phyloP scores from a whole-genome alignment of 177 flowering plant genomes.

The Tripterygium wilfordii region DNA sequence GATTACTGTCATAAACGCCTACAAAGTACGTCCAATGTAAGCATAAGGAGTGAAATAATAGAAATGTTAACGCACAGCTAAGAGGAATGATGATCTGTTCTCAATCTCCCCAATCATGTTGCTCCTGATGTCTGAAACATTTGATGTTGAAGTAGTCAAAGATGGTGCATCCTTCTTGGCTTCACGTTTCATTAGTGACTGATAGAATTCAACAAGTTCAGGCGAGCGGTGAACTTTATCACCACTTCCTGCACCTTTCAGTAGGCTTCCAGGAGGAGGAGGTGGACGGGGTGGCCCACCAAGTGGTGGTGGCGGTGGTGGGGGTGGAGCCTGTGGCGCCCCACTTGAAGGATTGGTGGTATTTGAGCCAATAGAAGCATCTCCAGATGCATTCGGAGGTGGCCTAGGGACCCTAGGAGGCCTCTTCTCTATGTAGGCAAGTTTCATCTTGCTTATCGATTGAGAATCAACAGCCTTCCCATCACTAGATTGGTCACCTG shows the following conservation, averaged over 20 bases:
- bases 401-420: constrained; percentile 80
- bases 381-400: constrained; percentile 69
- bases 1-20: background rate
- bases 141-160: constrained; percentile 41
- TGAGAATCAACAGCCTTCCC: constrained; percentile 38
- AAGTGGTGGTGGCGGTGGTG: constrained; percentile 70
- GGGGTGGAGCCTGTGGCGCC: constrained; percentile 44
- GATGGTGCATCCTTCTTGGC: constrained; percentile 74
- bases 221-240: constrained; percentile 97
- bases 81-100: constrained; percentile 84
- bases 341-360: constrained; percentile 31
- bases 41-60: background rate
- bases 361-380: constrained; percentile 29
- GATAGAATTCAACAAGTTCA: constrained; percentile 94
- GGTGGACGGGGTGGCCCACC: constrained; percentile 87
- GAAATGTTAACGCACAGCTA: constrained; percentile 55
- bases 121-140: constrained; percentile 64
- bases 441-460: constrained; percentile 66
- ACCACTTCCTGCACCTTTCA: constrained; percentile 52
- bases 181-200: constrained; percentile 92
- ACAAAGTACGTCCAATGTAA: background rate
- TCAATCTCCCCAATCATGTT: constrained; percentile 99
- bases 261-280: constrained; percentile 78
- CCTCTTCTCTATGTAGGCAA: constrained; percentile 74
- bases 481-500: constrained; percentile 44